phyloP scores from a whole-genome alignment of 148 eudicot genomes.

The Dianthus caryophyllus region DNA sequence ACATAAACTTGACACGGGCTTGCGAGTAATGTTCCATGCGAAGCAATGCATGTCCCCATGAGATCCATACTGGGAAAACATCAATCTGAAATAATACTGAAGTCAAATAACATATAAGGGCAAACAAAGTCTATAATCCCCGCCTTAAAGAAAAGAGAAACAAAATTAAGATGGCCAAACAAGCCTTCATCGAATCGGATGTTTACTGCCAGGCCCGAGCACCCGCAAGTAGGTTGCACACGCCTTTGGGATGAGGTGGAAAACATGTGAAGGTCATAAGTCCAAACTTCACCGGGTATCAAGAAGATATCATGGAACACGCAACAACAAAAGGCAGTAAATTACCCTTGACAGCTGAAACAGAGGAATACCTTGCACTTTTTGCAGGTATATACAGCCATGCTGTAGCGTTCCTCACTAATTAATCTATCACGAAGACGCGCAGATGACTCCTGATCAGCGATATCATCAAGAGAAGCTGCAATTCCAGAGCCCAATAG shows the following conservation, averaged over 20 bases:
- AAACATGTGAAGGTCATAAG: not conserved
- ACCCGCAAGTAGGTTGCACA: not conserved
- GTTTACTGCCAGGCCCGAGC: not conserved
- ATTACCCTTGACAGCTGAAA: not conserved
- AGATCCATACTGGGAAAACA: constrained; percentile 90
- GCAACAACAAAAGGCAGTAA: not conserved
- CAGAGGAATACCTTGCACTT: constrained; percentile 74
- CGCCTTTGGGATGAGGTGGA: not conserved
- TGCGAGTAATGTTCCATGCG: constrained; percentile 99
- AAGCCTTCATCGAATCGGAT: not conserved
- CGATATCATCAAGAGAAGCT: constrained; percentile 96
- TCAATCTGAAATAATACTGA: constrained; percentile 57
- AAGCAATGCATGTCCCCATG: constrained; percentile 99
- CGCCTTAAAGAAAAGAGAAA: not conserved
- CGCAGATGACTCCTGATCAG: constrained; percentile 82
- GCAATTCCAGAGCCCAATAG: constrained; percentile 93
- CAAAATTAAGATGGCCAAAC: constrained; percentile 2
- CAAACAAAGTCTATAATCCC: not conserved
- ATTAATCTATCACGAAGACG: constrained; percentile 88
- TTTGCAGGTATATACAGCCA: constrained; percentile 98
- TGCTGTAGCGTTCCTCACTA: constrained; percentile 80
- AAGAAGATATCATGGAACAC: not conserved
- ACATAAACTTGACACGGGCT: constrained; percentile 97
- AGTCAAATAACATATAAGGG: constrained; percentile 11
- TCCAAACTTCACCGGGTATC: not conserved